Evolutionary conservation across 306 rosid species (phyloP).

Genomic region (Castanea mollissima): DNA sequence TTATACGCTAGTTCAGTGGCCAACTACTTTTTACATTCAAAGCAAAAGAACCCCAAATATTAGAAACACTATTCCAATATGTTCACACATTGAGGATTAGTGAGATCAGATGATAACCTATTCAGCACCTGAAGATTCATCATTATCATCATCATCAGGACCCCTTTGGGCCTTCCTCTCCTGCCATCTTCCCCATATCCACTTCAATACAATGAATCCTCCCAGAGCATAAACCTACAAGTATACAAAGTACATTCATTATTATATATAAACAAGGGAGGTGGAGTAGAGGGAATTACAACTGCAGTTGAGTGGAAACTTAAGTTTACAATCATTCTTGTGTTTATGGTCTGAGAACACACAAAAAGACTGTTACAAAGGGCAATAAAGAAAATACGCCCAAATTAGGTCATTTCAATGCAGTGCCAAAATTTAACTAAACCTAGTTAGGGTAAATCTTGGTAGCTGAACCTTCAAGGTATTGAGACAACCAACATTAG

Average conservation of each 20-base stretch:
- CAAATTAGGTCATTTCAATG: neutral
- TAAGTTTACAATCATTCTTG: neutral
- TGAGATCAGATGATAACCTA: slow-evolving; percentile 15
- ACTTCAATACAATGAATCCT: slow-evolving; percentile 54
- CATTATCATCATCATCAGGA: slow-evolving; percentile 43
- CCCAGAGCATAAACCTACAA: slow-evolving; percentile 78
- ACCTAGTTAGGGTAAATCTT: neutral
- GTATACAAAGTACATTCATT: slow-evolving; percentile 1
- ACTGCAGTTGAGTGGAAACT: neutral
- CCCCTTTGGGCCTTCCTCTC: slow-evolving; percentile 59
- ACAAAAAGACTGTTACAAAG: neutral
- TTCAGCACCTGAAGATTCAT: slow-evolving; percentile 21
- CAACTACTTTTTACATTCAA: neutral
- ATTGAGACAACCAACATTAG: neutral
- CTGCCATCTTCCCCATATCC: slow-evolving; percentile 89
- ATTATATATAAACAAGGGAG: neutral
- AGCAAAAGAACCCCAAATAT: neutral
- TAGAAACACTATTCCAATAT: neutral
- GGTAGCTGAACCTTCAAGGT: neutral
- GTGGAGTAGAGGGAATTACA: neutral
- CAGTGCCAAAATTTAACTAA: neutral
- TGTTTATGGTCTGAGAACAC: neutral
- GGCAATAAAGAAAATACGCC: neutral
- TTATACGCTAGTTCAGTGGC: neutral
- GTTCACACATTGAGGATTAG: neutral